Percentiles rank a stretch among this genome's conserved stretches.
phyloP scores from a whole-genome alignment of 805 yeast species.

The Kluyveromyces starmeri region DNA sequence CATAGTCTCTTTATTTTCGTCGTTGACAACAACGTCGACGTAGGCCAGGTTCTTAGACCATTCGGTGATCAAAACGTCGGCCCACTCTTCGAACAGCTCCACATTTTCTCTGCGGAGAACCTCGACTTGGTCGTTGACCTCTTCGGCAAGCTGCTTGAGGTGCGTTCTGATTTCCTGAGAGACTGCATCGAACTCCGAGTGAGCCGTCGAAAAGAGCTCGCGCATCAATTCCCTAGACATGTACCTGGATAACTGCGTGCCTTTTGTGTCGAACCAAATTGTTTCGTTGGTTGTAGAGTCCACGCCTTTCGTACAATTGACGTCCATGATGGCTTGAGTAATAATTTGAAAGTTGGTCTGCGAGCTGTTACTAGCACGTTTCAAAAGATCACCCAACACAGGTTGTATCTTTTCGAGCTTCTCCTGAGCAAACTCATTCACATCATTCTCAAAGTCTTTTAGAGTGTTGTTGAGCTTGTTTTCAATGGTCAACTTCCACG shows the following conservation, averaged over 20 bases:
- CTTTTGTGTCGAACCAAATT: constrained; percentile 28
- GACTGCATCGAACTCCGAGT: constrained; percentile 22
- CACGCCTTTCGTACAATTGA: constrained; percentile 29
- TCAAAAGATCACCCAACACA: constrained; percentile 29
- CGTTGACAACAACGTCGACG: constrained; percentile 24
- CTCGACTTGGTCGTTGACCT: constrained; percentile 31
- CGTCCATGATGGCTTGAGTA: constrained; percentile 30
- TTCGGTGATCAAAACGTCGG: constrained; percentile 56
- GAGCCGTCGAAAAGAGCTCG: constrained; percentile 31
- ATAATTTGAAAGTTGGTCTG: constrained; percentile 22
- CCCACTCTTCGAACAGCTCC: constrained; percentile 66
- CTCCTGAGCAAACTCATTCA: constrained; percentile 23
- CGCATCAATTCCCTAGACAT: constrained; percentile 42
- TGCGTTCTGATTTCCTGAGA: constrained; percentile 29
- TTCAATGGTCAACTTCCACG: constrained; percentile 31
- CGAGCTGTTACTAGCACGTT: constrained; percentile 23
- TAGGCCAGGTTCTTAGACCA: constrained; percentile 52
- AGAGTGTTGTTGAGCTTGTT: constrained; percentile 33
- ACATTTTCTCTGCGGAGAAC: constrained; percentile 38
- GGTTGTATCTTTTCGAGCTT: constrained; percentile 25
- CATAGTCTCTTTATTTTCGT: constrained; percentile 24
- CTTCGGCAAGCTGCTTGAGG: constrained; percentile 25
- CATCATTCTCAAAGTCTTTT: constrained; percentile 32
- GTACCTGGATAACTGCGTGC: constrained; percentile 29
- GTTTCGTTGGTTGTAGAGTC: constrained; percentile 27